Evolutionary conservation across 2,329 filamentous ascomycete species (phyloP).

Genomic region (Macroventuria anomochaeta): DNA sequence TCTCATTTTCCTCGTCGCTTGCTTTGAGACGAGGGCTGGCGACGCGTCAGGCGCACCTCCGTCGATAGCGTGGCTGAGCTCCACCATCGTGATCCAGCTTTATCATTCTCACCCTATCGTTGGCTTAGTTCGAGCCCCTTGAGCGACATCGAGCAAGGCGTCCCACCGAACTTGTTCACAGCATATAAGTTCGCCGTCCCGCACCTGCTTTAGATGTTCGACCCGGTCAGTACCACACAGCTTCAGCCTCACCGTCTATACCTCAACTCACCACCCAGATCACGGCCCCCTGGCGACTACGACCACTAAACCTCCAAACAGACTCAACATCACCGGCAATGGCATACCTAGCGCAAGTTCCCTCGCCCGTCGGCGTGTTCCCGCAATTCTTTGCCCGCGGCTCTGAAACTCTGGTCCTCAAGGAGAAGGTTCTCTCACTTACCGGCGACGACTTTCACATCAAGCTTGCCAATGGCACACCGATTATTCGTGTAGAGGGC

Average conservation of each 20-base stretch:
- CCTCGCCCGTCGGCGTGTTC: slow-evolving; percentile 39
- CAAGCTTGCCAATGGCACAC: slow-evolving; percentile 60
- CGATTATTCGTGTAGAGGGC: slow-evolving; percentile 64
- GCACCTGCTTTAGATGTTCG: background rate
- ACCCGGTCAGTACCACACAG: too few relatives aligned
- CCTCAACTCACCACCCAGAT: too few relatives aligned
- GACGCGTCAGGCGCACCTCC: slow-evolving; percentile 1
- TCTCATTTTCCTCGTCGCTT: too few relatives aligned
- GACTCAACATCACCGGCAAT: slow-evolving; percentile 6
- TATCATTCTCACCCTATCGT: background rate
- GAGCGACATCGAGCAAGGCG: background rate
- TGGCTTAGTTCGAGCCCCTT: background rate
- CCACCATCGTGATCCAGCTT: slow-evolving; percentile 1
- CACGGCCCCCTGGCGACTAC: too few relatives aligned
- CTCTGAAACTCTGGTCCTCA: slow-evolving; percentile 60
- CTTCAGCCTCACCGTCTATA: too few relatives aligned
- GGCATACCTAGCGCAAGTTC: slow-evolving; percentile 20
- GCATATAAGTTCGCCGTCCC: background rate
- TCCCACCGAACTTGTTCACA: background rate
- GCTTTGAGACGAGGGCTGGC: background rate
- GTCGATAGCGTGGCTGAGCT: slow-evolving; percentile 12
- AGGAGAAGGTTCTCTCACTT: slow-evolving; percentile 67
- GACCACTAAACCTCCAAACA: too few relatives aligned
- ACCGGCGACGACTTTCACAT: slow-evolving; percentile 71
- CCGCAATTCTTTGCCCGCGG: slow-evolving; percentile 34